phyloP scores from a whole-genome alignment of 257 asterid genomes.

The Solanum tacnaense region DNA sequence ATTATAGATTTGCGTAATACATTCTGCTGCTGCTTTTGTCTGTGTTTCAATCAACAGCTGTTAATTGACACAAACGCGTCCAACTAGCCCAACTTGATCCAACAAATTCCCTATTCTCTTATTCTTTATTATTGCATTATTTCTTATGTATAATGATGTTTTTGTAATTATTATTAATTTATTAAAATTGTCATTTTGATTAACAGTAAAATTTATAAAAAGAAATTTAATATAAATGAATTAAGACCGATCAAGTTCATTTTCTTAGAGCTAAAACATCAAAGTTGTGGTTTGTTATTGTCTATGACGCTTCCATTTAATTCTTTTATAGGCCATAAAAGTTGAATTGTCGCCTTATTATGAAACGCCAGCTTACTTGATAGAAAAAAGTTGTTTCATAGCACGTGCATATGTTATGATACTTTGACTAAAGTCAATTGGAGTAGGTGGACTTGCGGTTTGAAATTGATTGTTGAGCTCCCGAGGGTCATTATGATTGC shows the following conservation, averaged over 20 bases:
- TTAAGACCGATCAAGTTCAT: neutral
- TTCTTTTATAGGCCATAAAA: neutral
- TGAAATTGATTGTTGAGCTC: neutral
- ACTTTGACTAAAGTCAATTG: neutral
- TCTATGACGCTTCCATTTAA: neutral
- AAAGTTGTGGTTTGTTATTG: neutral
- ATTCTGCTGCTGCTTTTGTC: neutral
- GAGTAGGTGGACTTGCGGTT: no score
- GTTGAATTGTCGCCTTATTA: neutral
- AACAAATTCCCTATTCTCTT: neutral
- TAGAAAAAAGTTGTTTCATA: neutral
- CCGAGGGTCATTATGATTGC: neutral
- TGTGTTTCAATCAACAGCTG: constrained; percentile 32
- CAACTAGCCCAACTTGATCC: neutral
- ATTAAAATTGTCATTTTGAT: neutral
- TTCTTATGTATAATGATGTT: neutral
- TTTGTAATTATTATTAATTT: neutral
- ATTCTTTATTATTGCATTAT: neutral
- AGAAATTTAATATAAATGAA: neutral
- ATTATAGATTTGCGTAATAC: constrained; percentile 2
- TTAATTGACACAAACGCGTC: neutral
- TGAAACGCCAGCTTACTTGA: neutral
- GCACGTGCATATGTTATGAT: neutral
- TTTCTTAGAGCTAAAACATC: neutral
- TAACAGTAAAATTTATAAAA: neutral